Evolutionary conservation across 1,139 yeast species (phyloP), one percentile per base, ranked within the genome.

Genomic region (Scheffersomyces titani): DNA sequence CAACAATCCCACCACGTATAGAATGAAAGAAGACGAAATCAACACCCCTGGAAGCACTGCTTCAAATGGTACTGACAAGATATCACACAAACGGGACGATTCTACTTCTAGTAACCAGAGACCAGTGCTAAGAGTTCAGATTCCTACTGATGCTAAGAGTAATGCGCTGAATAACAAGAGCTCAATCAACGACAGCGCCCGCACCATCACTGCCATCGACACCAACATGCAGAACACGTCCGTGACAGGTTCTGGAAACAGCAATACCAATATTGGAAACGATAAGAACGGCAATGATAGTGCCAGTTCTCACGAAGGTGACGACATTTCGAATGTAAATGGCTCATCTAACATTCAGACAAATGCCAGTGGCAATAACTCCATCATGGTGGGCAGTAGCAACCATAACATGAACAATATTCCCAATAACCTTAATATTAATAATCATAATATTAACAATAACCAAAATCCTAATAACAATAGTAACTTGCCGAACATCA

Each of bases 111-210:
- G 49, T 46, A 61, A 56, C 59, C 75, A 74, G 44, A 68, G 86
- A 53, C 87, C 87, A 1, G 73, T 82, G 3, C 68, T 83, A 46
- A 65, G 86, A 54, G 86, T 83, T 13, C 85, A 81, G 66, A 82
- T 82, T 46, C 86, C 86, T 0, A 69, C 72, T 0, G 83, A 78
- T 62, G 65, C 78, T 6, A 76, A 75, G 57, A 61, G 68, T 6
- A 61, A 52, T 46, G 51, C 54, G 19, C 20, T 20, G 16, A 52
- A 36, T 21, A 59, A 59, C 22, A 46, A 46, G 49, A 46, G 49
- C 19, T 19, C 24, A 16, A 22, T 46, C 47, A 50, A 54, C 44
- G 78, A 72, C 52, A 68, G 75, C 55, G 79, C 75, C 11, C 63
- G 71, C 49, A 78, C 83, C 2, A 63, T 79, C 40, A 77, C 82